phyloP scores from a whole-genome alignment of 768 basidiomycete genomes.

The Boletales sp. region DNA sequence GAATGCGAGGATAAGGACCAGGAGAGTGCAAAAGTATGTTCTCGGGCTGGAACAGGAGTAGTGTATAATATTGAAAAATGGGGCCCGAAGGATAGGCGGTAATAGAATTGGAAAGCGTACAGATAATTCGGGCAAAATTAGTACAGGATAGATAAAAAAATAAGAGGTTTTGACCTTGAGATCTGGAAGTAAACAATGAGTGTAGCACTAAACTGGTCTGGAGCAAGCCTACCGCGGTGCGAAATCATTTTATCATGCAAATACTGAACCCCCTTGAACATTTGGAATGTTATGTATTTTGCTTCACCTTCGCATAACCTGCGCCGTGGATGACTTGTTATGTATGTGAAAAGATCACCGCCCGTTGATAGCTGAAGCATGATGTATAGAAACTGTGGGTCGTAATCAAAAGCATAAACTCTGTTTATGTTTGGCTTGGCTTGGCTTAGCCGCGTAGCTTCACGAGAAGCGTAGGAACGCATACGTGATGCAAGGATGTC shows the following conservation, averaged over 20 bases:
- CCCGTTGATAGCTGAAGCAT: conserved; percentile 85
- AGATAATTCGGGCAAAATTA: not conserved
- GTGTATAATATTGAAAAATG: no score
- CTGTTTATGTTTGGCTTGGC: conserved; percentile 77
- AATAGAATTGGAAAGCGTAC: not conserved
- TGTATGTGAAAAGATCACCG: conserved; percentile 85
- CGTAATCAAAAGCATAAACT: conserved; percentile 65
- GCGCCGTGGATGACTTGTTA: conserved; percentile 54
- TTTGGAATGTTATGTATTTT: conserved; percentile 80
- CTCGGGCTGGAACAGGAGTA: conserved; percentile 53
- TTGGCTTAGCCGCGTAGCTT: not conserved
- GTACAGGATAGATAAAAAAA: not conserved
- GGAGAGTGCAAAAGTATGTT: conserved; percentile 76
- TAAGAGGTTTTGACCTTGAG: conserved; percentile 47
- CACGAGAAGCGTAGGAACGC: conserved; percentile 13
- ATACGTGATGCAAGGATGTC: conserved; percentile 66
- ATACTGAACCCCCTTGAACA: conserved; percentile 67
- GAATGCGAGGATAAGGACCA: conserved; percentile 81
- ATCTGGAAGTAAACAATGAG: conserved; percentile 37
- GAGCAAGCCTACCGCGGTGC: conserved; percentile 59
- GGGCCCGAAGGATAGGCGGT: not conserved
- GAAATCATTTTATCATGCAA: conserved; percentile 70
- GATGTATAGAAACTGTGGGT: conserved; percentile 68
- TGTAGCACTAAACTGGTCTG: not conserved
- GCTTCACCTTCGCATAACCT: conserved; percentile 75